Evolutionary conservation across 1,284 basidiomycete species (phyloP), one percentile per base, ranked within the genome.

Genomic region (Leccinum fuscescens): DNA sequence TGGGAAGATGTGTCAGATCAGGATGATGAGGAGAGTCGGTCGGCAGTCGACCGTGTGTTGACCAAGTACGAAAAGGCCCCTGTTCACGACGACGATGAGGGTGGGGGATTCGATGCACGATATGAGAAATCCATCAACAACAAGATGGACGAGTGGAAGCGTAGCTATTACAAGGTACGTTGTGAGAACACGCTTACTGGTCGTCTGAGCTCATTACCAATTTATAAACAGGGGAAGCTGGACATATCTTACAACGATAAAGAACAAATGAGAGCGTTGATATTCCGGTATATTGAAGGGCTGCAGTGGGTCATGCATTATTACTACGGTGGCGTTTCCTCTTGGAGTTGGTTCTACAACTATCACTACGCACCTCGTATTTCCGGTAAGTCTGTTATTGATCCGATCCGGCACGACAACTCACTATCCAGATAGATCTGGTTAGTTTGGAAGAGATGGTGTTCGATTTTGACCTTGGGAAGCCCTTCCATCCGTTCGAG

Each of bases 291-390:
- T 74, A 84, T 94, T 42, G 94, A 99, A 74, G 97, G 96, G 1
- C 78, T 99, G 63, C 97, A 99, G 73, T 99, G 96, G 97, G 94
- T 99, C 33, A 90, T 99, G 86, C 92, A 95, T 74, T 99, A 99
- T 77, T 99, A 99, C 76, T 98, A 98, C 77, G 88, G 92, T 65
- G 96, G 96, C 37, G 95, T 98, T 14, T 92, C 93, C 2, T 96
- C 94, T 5, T 99, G 96, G 96, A 86, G 93, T 27, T 99, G 97
- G 97, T 99, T 98, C 80, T 99, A 98, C 78, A 82, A 96, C 73
- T 98, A 98, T 74, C 96, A 99, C 75, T 99, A 97, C 75, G 92
- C 96, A 0, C 96, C 95, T 14, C 86, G 94, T 55, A 96, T 97
- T 64, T 93, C 93, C 46, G 94, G 94, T 93, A 65, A 61, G 83